Evolutionary conservation across 2,329 filamentous ascomycete genomes (phyloP), one percentile per base, ranked within the genome.

Genomic region (Aspergillus amoenus): DNA sequence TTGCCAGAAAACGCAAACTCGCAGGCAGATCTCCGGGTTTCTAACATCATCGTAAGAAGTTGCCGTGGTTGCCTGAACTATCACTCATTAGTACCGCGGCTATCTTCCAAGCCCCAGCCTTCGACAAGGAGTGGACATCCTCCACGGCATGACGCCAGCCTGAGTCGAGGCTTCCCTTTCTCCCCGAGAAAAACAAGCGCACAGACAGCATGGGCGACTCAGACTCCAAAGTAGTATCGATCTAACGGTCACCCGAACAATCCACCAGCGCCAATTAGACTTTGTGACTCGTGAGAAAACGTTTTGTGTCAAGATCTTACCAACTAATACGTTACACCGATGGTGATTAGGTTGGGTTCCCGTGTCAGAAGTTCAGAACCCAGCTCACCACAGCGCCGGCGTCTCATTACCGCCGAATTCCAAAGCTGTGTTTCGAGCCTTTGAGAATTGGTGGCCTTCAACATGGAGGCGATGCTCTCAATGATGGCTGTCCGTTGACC

Each of bases 201-300:
- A 65, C 59, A 64, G 63, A 64, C 59, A 55, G 40, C 34, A 50
- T 34, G 39, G 45, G 21, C 45, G 18, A 46, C 18, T n/a, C 44
- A 44, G 41, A 13, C 30, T 37, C 21, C 12, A 37, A 17, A 54
- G 9, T 46, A 54, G 42, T 30, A 24, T 61, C 56, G 58, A 65
- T 64, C 63, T 55, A 64, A 64, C 61, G 61, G 63, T 52, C 60
- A 45, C 53, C 50, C 55, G 37, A 60, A 56, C 46, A 30, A 30
- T 30, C 34, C 52, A 24, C 46, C 59, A 54, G 40, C 49, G 44
- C 57, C 60, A 58, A 65, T 62, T 52, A 56, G 49, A 55, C 52
- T 52, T 22, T 43, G 48, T 59, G 60, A 54, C 50, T 57, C 37
- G 39, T 53, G 24, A 57, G 53, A 55, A 37, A 58, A 51, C 55